Evolutionary conservation across 306 rosid species (phyloP), one percentile per base, ranked within the genome.

Genomic region (Acacia acuminata): DNA sequence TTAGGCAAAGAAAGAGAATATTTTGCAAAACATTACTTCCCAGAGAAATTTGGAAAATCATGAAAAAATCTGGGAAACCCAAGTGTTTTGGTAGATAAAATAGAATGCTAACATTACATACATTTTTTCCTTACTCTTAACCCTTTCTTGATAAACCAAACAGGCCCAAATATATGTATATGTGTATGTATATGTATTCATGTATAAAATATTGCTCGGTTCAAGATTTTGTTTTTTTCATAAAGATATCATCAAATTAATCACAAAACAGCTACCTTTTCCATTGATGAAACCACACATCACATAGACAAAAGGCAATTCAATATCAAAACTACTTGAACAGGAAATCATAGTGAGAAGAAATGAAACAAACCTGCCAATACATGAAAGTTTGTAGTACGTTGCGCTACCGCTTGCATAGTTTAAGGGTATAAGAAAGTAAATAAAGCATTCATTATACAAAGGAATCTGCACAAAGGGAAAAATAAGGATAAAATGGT

Each of bases 331-430:
- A 56, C 64, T n/a, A 20, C 30, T 20, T 56, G 64, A 56, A 56
- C 27, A 56, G n/a, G 27, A 56, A 22, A n/a, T 56, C 27, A 53
- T 0, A 55, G 10, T 7, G 27, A 55, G 63, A 50, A 67, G 48
- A 56, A 51, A 61, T 14, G 81, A 64, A 83, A 84, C 88, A 34
- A 51, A 95, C 99, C 99, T 95, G 99, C 99, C 99, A 95, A 85
- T 93, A 93, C 90, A 93, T 88, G 88, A 93, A n/a, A n/a, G n/a
- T n/a, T n/a, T n/a, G n/a, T n/a, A n/a, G n/a, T n/a, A n/a, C n/a
- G n/a, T n/a, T n/a, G n/a, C n/a, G n/a, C n/a, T n/a, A n/a, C n/a
- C n/a, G n/a, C n/a, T n/a, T n/a, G n/a, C n/a, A n/a, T n/a, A n/a
- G n/a, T n/a, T n/a, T n/a, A n/a, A n/a, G n/a, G n/a, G n/a, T n/a